Evolutionary conservation across 1,284 basidiomycete species (phyloP).

Genomic region (Volvariella volvacea): DNA sequence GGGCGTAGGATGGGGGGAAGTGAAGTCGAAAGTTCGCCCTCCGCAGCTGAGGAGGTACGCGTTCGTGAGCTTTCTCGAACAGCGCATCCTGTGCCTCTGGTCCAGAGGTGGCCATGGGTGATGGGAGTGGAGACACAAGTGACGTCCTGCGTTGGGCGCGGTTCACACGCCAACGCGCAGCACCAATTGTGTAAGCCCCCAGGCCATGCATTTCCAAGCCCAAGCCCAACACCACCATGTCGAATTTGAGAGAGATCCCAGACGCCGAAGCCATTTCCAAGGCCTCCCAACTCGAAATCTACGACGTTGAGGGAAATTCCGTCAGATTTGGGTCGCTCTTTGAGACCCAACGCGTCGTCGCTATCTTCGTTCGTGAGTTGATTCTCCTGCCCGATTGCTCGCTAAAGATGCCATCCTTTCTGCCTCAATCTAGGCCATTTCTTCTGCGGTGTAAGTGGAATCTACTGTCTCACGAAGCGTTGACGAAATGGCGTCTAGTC

Average conservation of each 20-base stretch:
- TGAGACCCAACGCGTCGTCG: slow-evolving; percentile 41
- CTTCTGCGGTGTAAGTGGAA: slow-evolving; percentile 47
- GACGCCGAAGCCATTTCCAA: slow-evolving; percentile 23
- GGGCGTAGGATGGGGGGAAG: slow-evolving; percentile 68
- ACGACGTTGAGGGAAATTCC: slow-evolving; percentile 34
- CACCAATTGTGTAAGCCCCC: too few relatives aligned
- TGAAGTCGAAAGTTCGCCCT: slow-evolving; percentile 51
- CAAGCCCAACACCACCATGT: slow-evolving; percentile 1
- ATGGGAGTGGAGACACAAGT: slow-evolving; percentile 4
- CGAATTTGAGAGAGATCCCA: slow-evolving; percentile 15
- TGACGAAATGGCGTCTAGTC: slow-evolving; percentile 23
- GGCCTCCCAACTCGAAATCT: slow-evolving; percentile 32
- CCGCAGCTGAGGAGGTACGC: slow-evolving; percentile 38
- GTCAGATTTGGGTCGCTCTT: slow-evolving; percentile 46
- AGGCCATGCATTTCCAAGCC: background rate
- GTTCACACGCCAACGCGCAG: background rate
- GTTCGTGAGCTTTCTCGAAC: slow-evolving; percentile 16
- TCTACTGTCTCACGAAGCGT: slow-evolving; percentile 2
- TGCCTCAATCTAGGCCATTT: slow-evolving; percentile 49
- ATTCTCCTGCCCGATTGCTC: background rate
- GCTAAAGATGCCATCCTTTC: background rate
- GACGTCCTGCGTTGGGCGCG: background rate
- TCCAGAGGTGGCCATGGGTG: slow-evolving; percentile 5
- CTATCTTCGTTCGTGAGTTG: slow-evolving; percentile 59
- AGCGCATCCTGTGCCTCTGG: slow-evolving; percentile 24